Evolutionary conservation across 2,329 filamentous ascomycete species (phyloP).

Genomic region (Tolypocladium nubicola): DNA sequence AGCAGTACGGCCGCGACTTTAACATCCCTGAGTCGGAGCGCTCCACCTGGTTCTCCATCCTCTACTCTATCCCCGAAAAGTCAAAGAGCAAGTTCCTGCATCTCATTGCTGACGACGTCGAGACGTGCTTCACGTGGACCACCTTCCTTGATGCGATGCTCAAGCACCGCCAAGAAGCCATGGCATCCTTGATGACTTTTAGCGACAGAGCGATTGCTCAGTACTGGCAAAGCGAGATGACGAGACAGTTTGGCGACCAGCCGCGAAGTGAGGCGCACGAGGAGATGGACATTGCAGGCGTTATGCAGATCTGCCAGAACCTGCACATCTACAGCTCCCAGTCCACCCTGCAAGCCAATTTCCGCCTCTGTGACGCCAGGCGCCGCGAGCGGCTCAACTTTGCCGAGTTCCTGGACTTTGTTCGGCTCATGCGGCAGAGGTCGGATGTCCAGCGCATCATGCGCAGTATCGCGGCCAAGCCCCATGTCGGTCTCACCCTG

Average conservation of each 20-base stretch:
- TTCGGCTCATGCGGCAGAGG: slow-evolving; percentile 72
- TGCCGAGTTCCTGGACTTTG: slow-evolving; percentile 71
- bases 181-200: slow-evolving; percentile 81
- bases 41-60: slow-evolving; percentile 75
- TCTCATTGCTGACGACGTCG: slow-evolving; percentile 66
- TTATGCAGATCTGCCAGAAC: slow-evolving; percentile 76
- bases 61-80: slow-evolving; percentile 70
- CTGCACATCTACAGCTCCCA: slow-evolving; percentile 86
- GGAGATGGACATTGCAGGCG: slow-evolving; percentile 64
- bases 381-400: slow-evolving; percentile 61
- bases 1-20: slow-evolving; percentile 82
- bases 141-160: slow-evolving; percentile 75
- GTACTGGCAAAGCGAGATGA: slow-evolving; percentile 83
- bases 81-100: slow-evolving; percentile 82
- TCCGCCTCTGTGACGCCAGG: slow-evolving; percentile 59
- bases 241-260: slow-evolving; percentile 48
- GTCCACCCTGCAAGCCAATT: slow-evolving; percentile 61
- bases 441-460: slow-evolving; percentile 72
- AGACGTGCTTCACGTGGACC: slow-evolving; percentile 70
- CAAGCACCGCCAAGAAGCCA: slow-evolving; percentile 77
- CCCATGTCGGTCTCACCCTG: slow-evolving; percentile 55
- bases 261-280: slow-evolving; percentile 48
- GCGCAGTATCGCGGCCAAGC: slow-evolving; percentile 45
- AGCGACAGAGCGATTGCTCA: slow-evolving; percentile 70
- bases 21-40: slow-evolving; percentile 58